Evolutionary conservation across 495 filamentous ascomycete genomes (phyloP).

Genomic region (Paragyromitra xinjiangensis): DNA sequence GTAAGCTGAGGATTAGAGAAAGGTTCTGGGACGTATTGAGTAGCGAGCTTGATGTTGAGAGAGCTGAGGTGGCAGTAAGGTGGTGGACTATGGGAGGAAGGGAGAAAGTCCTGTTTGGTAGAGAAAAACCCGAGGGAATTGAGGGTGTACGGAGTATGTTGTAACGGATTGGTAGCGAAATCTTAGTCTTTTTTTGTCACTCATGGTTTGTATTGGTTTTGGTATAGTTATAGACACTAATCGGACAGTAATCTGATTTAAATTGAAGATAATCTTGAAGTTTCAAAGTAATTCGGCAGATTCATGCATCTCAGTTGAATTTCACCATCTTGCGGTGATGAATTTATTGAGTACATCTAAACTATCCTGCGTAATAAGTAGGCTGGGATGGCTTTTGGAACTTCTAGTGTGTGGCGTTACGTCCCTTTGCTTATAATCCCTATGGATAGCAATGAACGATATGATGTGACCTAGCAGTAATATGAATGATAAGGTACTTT

Average conservation of each 20-base stretch:
- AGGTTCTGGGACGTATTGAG: slow-evolving; percentile 86
- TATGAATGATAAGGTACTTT: too few species aligned
- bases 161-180: slow-evolving; percentile 14
- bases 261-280: background rate
- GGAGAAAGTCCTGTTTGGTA: slow-evolving; percentile 70
- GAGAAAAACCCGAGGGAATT: slow-evolving; percentile 41
- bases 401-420: too few species aligned
- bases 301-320: background rate
- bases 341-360: too few species aligned
- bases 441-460: too few species aligned
- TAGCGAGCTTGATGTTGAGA: slow-evolving; percentile 92
- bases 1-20: slow-evolving; percentile 72
- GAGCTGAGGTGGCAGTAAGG: slow-evolving; percentile 77
- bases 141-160: slow-evolving; percentile 50
- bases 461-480: too few species aligned
- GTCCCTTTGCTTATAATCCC: too few species aligned
- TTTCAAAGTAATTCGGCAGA: slow-evolving; percentile 6
- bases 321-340: background rate
- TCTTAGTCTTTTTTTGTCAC: background rate
- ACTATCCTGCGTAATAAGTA: too few species aligned
- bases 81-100: slow-evolving; percentile 86
- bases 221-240: slow-evolving; percentile 16
- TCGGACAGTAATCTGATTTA: background rate
- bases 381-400: too few species aligned
- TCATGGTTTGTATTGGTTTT: slow-evolving; percentile 1